Evolutionary conservation across 345 rosid genomes (phyloP), one percentile per base, ranked within the genome.

Genomic region (Kandelia obovata): DNA sequence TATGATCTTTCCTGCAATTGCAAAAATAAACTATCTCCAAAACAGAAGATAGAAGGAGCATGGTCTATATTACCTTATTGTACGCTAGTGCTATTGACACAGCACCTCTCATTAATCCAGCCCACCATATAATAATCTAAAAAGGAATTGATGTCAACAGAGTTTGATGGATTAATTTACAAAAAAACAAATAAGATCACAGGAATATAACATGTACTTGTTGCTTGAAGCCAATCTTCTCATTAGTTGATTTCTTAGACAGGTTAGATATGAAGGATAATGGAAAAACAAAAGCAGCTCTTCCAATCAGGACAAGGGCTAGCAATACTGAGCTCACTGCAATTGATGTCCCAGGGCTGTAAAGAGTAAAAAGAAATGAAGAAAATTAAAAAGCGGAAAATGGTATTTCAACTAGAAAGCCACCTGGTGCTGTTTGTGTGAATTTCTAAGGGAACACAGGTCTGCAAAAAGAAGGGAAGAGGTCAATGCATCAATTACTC

Each of bases 21-120:
- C 19, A 13, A 43, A 13, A 43, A 13, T 3, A 34, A 1, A 56
- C 30, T 25, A 56, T 56, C 6, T 25, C 11, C 17, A 8, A 13
- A 27, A 25, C 13, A 25, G 25, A 56, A 1, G 4, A 25, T 23
- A 56, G 16, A 26, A 15, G 30, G 19, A 56, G 7, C 59, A 55
- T 16, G 11, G 5, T 2, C 62, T 19, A 66, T 56, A 15, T 27
- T 78, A 90, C 98, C 98, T 90, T 83, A 72, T 92, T 96, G 79
- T 96, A 96, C 5, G 99, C 99, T 60, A 96, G 98, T 66, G 98
- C 99, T 91, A 95, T 95, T 5, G 99, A 95, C 25, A 95, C 99
- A 23, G 99, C 99, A 73, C 99, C 99, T 82, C 99, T 84, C 99
- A 96, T 96, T 55, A 96, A 94, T 75, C 99, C 98, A 76, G 99